Base-by-base conservation (phyloP, 192 early-diverging fungal genomes). In the Coemansia sp. region DNA sequence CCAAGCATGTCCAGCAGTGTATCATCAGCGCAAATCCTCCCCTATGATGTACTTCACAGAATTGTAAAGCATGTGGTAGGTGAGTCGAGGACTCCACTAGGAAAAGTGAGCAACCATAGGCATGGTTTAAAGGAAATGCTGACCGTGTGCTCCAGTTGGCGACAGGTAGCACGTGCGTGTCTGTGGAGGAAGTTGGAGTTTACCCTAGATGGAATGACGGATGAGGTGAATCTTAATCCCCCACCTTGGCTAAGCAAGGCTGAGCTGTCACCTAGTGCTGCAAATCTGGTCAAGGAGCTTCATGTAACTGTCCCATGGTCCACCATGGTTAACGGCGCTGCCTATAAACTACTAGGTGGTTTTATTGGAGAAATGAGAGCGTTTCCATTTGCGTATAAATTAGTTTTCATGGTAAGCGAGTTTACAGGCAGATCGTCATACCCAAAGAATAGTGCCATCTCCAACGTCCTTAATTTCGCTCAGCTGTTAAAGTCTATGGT, bases 51-150 rank as follows among this genome's bases (percentile, higher is more conserved):
- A 11, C 50, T 52, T 18, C 24, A 13, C 24, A 11, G 3, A 16
- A 56, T 56, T n/a, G 27, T 56, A 16, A 12, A 34, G 15, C 15
- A 56, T 16, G 29, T 56, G 6, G 53, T 32, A 3, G 3, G 6
- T 5, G 29, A 56, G 4, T 32, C 53, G 15, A 56, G 22, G 53
- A 1, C 30, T 13, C 50, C 5, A 7, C n/a, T 13, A 29, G 34
- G 39, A 24, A 27, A 7, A 56, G 16, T 32, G 38, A 20, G 34
- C 39, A 32, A 34, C 27, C n/a, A 13, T 10, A 15, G 24, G 30
- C 24, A 18, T 32, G 24, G 16, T 44, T 29, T 49, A 45, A 41
- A 69, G 15, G 53, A 62, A 43, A 62, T 59, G 18, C 58, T 18
- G 15, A 20, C 34, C 12, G 58, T 39, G 34, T 38, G 58, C 34